Base-by-base conservation (phyloP, 257 asterid species). In the Nicotiana knightiana region DNA sequence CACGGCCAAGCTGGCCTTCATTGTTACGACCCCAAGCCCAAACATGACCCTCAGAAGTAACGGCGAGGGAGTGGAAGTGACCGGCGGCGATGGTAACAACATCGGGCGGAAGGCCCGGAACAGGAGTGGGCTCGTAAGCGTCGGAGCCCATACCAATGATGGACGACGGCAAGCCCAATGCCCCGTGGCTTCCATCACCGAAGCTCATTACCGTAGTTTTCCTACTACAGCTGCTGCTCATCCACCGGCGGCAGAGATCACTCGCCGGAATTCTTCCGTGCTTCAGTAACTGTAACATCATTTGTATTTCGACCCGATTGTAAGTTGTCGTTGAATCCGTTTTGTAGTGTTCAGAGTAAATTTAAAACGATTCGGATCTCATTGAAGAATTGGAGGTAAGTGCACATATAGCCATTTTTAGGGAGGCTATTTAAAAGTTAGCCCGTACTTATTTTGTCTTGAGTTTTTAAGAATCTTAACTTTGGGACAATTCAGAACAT, bases 11-110 rank as follows among this genome's bases (percentile, higher is more conserved):
- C 91, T 95, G 99, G 5, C 83, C 82, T 80, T 92, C 99, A 30
- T 37, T 12, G 82, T 92, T 92, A 54, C 99, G 97, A 43, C 99
- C 99, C 99, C 97, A 95, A n/a, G 97, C 85, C 97, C 97, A 93
- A 76, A 93, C 89, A 8, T 88, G 89, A 13, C 99, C 99, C 75
- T 86, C 86, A 70, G 91, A 82, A 71, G 97, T 95, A 87, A 92
- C 91, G 83, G 97, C 99, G 48, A 96, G 93, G 81, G 99, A 96
- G 82, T 96, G 97, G 85, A 93, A 96, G 82, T 96, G 98, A 33
- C 99, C 98, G 86, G 97, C 94, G 81, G 97, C 83, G 77, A 96
- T 84, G 85, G 84, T 16, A 88, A 89, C 85, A 75, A 96, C 85
- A 66, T 94, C 91, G 12, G 91, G 81, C 15, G 97, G 99, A 11